These are phyloP conservation scores for Hemileccinum impolitum DNA, from an alignment of 768 basidiomycete genomes.

Conservation along the genomic window DNA sequence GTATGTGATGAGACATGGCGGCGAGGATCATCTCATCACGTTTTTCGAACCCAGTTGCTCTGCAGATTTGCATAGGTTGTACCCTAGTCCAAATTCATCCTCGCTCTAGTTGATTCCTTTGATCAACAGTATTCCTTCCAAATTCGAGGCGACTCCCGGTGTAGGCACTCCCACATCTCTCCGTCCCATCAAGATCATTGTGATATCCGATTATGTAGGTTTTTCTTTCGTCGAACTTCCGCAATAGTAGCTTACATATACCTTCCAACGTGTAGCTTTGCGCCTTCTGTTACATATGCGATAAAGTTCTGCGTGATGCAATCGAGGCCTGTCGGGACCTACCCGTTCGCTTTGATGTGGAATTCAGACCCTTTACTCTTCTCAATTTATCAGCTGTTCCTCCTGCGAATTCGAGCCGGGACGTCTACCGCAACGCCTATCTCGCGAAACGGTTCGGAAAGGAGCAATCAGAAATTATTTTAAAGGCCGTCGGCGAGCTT, in stretches of 20 bases:
- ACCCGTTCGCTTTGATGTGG: conserved; percentile 30
- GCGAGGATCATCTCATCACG: background rate
- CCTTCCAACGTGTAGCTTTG: conserved; percentile 22
- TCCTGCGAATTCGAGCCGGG: background rate
- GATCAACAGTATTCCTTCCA: conserved; percentile 18
- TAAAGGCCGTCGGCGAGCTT: conserved; percentile 22
- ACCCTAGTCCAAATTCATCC: background rate
- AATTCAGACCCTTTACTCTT: conserved; percentile 31
- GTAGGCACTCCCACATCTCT: background rate
- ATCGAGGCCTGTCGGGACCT: conserved; percentile 31
- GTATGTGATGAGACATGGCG: conserved; percentile 7
- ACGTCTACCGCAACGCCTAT: conserved; percentile 19
- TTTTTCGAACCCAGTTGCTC: conserved; percentile 6
- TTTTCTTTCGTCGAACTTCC: background rate
- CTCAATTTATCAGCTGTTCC: conserved; percentile 10
- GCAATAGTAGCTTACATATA: background rate
- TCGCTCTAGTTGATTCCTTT: background rate
- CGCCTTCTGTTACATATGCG: conserved; percentile 36
- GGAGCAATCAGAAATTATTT: conserved; percentile 22
- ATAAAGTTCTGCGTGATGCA: conserved; percentile 32
- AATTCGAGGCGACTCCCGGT: conserved; percentile 1
- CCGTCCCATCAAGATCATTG: conserved; percentile 30
- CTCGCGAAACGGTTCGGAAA: conserved; percentile 22
- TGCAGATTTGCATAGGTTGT: conserved; percentile 18
- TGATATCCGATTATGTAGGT: conserved; percentile 32